Base-by-base conservation (phyloP, 139 green algal species). In the Picochlorum costavermella region DNA sequence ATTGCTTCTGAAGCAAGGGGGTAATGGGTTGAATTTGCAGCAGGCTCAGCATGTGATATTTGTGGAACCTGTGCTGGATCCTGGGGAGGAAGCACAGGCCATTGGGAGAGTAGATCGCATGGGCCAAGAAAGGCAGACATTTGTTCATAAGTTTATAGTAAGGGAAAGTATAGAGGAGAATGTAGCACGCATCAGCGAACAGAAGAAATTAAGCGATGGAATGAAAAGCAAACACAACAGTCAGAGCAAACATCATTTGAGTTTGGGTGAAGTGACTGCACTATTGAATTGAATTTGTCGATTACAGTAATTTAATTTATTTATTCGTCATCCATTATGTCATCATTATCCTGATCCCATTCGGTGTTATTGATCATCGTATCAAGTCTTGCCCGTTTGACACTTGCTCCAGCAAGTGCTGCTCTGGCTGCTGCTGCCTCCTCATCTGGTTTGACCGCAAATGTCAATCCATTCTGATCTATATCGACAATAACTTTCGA, bases 31-130 rank as follows among this genome's bases (percentile, higher is more conserved):
- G 0, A 95, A 92, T 75, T 62, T 96, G 26, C 76, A 55, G 73
- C 84, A 91, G 68, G 89, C 89, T 6, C 78, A 88, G 73, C 89
- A 96, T 57, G 89, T 95, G 61, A 56, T 94, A 45, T 60, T 96
- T 40, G 63, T 89, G n/a, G 83, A 92, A 72, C 85, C 84, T 14
- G 66, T 85, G 49, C 60, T 85, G 10, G 71, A 87, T 36, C 80
- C 82, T 3, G 73, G 48, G 5, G 56, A 62, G 5, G 69, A 80
- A 50, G 71, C 77, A 33, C 86, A 91, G 70, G 84, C 81, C 4
- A 68, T 86, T n/a, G 77, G 81, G 1, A 57, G 84, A 5, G 68
- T 90, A 14, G 68, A 87, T 63, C 66, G 86, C 30, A 88, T 92
- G 43, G 85, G 85, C 2, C 88, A 95, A 72, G 69, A 56, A 13